Conservation (phyloP, 352 stramenopile genomes). For the Phytopythium ostracodes region DNA sequence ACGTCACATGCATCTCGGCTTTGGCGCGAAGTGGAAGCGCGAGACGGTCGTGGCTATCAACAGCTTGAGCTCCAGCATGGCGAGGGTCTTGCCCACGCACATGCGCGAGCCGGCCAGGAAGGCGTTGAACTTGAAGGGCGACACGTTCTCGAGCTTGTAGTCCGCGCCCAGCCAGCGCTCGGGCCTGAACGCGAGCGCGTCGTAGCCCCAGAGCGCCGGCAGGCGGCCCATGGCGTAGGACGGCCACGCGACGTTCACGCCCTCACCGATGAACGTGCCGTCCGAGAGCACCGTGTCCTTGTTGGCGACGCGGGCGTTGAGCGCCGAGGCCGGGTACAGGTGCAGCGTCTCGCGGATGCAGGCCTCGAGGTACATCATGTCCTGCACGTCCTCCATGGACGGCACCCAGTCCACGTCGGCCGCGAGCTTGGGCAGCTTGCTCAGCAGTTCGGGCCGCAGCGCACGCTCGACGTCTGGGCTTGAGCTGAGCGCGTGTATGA, state of each 20-base stretch:
- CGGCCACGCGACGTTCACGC: conserved; percentile 13
- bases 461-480: conserved; percentile 38
- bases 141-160: conserved; percentile 9
- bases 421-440: conserved; percentile 30
- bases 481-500: conserved; percentile 54
- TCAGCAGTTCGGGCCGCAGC: conserved; percentile 40
- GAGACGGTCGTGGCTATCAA: conserved; percentile 32
- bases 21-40: conserved; percentile 29
- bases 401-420: conserved; percentile 20
- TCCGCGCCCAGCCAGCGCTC: conserved; percentile 38
- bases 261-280: conserved; percentile 40
- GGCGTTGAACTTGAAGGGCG: conserved; percentile 40
- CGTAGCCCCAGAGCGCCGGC: conserved; percentile 37
- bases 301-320: conserved; percentile 11
- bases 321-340: conserved; percentile 43
- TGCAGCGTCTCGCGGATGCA: conserved; percentile 60
- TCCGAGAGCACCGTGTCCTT: conserved; percentile 48
- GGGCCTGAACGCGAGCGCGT: conserved; percentile 44
- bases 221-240: conserved; percentile 54
- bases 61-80: conserved; percentile 58
- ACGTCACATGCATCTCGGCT: conserved; percentile 16
- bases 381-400: conserved; percentile 41
- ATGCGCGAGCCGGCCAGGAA: conserved; percentile 55
- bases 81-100: conserved; percentile 51
- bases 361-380: conserved; percentile 54